Evolutionary conservation across 331 rosid species (phyloP).

Genomic region (Pyracantha coccinea): DNA sequence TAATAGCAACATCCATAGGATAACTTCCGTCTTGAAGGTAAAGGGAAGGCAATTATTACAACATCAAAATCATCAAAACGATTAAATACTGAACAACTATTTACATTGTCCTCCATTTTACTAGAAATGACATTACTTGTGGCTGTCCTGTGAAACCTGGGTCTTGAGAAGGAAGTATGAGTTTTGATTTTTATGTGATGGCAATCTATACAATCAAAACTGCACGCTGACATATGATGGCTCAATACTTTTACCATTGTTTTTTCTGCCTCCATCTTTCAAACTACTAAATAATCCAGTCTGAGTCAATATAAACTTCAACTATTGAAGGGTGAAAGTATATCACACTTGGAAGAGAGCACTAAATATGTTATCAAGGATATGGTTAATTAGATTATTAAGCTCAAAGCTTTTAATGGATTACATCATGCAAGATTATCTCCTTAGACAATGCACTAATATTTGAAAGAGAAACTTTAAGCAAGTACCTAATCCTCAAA

Average conservation of each 20-base stretch:
- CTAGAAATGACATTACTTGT: neutral
- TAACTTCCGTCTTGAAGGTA: neutral
- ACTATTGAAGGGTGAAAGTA: neutral
- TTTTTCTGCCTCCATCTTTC: neutral
- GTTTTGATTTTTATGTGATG: neutral
- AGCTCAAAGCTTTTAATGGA: neutral
- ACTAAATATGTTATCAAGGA: neutral
- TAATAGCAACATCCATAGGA: neutral
- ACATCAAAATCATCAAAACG: neutral
- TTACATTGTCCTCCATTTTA: neutral
- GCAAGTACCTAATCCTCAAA: neutral
- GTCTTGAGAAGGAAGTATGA: neutral
- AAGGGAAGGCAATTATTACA: neutral
- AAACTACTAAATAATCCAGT: neutral
- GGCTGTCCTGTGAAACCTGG: neutral
- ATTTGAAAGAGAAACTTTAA: neutral
- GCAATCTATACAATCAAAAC: neutral
- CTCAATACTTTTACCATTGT: neutral
- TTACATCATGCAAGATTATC: neutral
- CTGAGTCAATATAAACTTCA: neutral
- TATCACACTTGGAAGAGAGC: neutral
- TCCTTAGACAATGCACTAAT: neutral
- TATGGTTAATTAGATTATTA: neutral
- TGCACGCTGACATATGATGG: neutral
- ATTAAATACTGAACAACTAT: neutral